Evolutionary conservation across 305 asterid species (phyloP), one percentile per base, ranked within the genome.

Genomic region (Fraxinus dipetala): DNA sequence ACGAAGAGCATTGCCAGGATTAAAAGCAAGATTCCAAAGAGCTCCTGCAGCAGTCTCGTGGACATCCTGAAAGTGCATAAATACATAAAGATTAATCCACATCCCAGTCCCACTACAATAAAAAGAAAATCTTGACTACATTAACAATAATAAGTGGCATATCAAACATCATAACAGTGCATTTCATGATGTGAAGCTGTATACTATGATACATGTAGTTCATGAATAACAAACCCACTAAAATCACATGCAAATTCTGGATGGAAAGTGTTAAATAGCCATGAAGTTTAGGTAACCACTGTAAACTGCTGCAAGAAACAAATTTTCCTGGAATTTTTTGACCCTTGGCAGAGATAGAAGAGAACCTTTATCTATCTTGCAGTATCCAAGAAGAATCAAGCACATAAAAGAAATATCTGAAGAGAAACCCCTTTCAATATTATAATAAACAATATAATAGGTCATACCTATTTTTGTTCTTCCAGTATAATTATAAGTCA

Each of bases 21-120:
- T 91, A 86, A 93, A 93, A 78, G 99, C 99, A 81, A 95, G 99
- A 84, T 95, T 95, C 99, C 99, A 95, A 80, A 95, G 98, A 70
- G 99, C 98, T 77, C 98, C 98, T 20, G 97, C 97, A 72, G 98
- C 98, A 18, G 98, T 93, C 92, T 95, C 98, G 16, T 95, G 98
- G 85, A 95, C 97, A 28, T 95, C 98, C 98, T 93, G 92, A 84
- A 85, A 83, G 80, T 78, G 9, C 72, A 80, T 74, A 51, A 63
- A 59, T 18, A 72, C 34, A 38, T 67, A 56, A 75, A 43, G 22
- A 78, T 74, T n/a, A 40, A 48, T 54, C 63, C 54, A 82, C 13
- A 54, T 4, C 34, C 70, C 13, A 2, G 48, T 40, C 48, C 48
- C 48, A 40, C 48, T 22, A 51, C 34, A 26, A 75, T 45, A 63